Evolutionary conservation across 2,329 filamentous ascomycete species (phyloP).

Genomic region (Diaporthe sp.): DNA sequence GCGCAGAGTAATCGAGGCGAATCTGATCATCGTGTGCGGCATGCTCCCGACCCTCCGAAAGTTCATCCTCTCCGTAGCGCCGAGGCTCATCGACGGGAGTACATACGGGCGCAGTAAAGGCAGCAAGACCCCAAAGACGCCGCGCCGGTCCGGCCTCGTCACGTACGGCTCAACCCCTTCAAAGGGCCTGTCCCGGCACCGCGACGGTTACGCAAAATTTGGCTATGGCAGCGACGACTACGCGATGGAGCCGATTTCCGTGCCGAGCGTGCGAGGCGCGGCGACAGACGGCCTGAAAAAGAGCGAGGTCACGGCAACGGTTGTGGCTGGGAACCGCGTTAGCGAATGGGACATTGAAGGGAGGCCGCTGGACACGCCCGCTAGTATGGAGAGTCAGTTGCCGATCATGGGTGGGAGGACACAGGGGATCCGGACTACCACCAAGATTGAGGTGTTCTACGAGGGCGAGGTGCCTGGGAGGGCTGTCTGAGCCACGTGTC

Average conservation of each 20-base stretch:
- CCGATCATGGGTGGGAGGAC: neutral
- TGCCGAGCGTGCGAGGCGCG: neutral
- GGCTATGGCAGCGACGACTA: conserved; percentile 6
- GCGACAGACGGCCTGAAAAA: neutral
- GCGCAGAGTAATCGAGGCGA: conserved; percentile 50
- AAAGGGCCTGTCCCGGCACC: neutral
- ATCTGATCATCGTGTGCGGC: conserved; percentile 53
- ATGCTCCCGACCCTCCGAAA: conserved; percentile 52
- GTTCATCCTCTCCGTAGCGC: conserved; percentile 51
- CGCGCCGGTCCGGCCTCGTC: neutral
- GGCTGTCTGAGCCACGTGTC: neutral
- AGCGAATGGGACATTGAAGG: neutral
- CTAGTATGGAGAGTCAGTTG: conserved; percentile 13
- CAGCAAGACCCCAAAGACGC: neutral
- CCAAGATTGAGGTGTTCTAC: conserved; percentile 18
- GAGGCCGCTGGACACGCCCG: neutral
- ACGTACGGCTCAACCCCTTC: conserved; percentile 17
- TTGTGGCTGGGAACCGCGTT: neutral
- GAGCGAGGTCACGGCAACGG: neutral
- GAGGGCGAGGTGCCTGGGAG: neutral
- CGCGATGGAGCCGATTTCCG: conserved; percentile 2
- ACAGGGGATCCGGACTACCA: conserved; percentile 14
- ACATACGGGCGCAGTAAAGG: conserved; percentile 4
- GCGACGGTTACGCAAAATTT: neutral
- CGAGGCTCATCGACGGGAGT: conserved; percentile 43